phyloP scores from a whole-genome alignment of 2,329 filamentous ascomycete genomes.

The Colletotrichum aenigma region DNA sequence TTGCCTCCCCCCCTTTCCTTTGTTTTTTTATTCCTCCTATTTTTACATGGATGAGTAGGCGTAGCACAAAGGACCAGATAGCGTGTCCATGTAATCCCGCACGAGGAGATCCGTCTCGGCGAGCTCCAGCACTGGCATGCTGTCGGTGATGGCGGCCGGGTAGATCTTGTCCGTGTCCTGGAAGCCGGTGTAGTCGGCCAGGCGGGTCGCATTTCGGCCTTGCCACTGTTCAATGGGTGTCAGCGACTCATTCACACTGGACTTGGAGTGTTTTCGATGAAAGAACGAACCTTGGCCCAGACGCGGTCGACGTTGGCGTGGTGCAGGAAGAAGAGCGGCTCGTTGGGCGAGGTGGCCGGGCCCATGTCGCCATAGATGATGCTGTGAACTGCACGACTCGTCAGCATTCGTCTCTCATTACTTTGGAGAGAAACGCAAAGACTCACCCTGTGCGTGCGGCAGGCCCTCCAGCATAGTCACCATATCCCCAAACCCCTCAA shows the following conservation, averaged over 20 bases:
- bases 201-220: constrained; percentile 19
- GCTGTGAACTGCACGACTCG: not conserved
- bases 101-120: constrained; percentile 15
- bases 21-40: no score
- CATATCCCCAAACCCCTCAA: constrained; percentile 19
- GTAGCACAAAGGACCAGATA: constrained; percentile 20
- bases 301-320: constrained; percentile 31
- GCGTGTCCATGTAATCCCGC: constrained; percentile 23
- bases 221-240: constrained; percentile 21
- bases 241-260: not conserved
- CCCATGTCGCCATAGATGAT: constrained; percentile 28
- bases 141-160: constrained; percentile 7
- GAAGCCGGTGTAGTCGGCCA: constrained; percentile 23
- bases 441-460: constrained; percentile 21
- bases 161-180: not conserved
- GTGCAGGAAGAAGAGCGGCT: constrained; percentile 32
- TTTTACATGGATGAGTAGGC: constrained; percentile 13
- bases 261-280: accelerated
- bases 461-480: constrained; percentile 20
- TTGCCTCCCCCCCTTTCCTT: no score
- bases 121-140: constrained; percentile 20
- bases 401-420: no score
- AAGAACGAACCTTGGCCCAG: constrained; percentile 22
- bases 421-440: no score
- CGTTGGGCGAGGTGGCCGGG: constrained; percentile 28